Evolutionary conservation across 306 rosid species (phyloP).

Genomic region (Citrullus mucosospermus): DNA sequence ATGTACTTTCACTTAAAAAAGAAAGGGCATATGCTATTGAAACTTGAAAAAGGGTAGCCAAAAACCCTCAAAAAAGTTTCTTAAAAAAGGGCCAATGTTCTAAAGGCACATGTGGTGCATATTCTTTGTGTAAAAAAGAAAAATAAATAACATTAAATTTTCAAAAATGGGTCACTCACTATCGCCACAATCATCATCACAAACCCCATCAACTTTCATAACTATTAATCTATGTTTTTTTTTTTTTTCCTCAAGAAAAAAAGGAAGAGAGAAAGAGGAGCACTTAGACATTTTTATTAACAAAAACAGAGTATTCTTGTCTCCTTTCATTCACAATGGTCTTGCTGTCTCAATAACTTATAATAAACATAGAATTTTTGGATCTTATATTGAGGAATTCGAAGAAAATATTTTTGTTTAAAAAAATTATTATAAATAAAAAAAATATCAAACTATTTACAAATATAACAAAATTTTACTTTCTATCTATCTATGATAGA

Average conservation of each 20-base stretch:
- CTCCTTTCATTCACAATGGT: background rate
- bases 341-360: background rate
- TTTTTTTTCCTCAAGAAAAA: background rate
- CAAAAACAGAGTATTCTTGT: background rate
- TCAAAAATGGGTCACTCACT: background rate
- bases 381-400: background rate
- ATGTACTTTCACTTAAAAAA: slow-evolving; percentile 3
- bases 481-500: too few species aligned
- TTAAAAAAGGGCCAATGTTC: background rate
- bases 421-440: too few species aligned
- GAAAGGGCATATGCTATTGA: background rate
- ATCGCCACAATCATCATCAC: background rate
- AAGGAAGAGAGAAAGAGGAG: background rate
- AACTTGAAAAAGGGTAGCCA: background rate
- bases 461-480: too few species aligned
- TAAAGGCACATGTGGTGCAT: background rate
- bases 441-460: too few species aligned
- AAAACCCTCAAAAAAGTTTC: background rate
- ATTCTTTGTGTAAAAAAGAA: background rate
- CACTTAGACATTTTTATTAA: background rate
- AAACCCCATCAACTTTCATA: background rate
- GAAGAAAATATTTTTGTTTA: too few species aligned
- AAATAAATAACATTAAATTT: background rate
- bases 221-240: background rate
- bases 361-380: background rate